These are phyloP conservation scores for Tardiomyces blankii DNA, from an alignment of 1,139 yeast genomes.

Conservation along the genomic window DNA sequence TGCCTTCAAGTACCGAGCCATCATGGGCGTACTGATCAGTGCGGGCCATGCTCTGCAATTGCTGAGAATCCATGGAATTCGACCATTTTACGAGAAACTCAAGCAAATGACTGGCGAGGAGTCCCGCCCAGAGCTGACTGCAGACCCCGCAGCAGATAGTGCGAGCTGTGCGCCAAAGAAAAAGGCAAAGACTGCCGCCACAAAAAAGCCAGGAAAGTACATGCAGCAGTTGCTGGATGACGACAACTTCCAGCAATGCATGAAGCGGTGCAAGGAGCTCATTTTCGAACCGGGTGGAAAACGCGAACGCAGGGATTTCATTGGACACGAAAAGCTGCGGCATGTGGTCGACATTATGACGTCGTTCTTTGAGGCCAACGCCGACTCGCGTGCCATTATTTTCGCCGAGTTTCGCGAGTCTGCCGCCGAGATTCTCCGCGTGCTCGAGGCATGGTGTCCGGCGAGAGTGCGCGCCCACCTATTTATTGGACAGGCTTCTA, in stretches of 20 bases:
- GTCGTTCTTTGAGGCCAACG: slow-evolving; percentile 36
- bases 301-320: slow-evolving; percentile 27
- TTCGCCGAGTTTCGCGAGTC: slow-evolving; percentile 86
- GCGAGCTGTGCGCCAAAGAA: slow-evolving; percentile 28
- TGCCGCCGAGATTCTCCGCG: slow-evolving; percentile 73
- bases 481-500: slow-evolving; percentile 68
- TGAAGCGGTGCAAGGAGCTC: slow-evolving; percentile 35
- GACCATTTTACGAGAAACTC: slow-evolving; percentile 52
- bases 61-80: slow-evolving; percentile 70
- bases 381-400: slow-evolving; percentile 63
- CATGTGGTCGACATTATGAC: slow-evolving; percentile 46
- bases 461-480: slow-evolving; percentile 56
- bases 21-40: slow-evolving; percentile 45
- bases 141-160: neutral
- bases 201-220: slow-evolving; percentile 18
- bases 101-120: slow-evolving; percentile 3
- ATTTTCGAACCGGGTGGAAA: slow-evolving; percentile 17
- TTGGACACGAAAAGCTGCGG: slow-evolving; percentile 72
- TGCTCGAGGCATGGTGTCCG: slow-evolving; percentile 39
- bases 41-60: slow-evolving; percentile 49
- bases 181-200: slow-evolving; percentile 8
- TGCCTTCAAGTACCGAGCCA: slow-evolving; percentile 18
- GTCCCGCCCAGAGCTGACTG: neutral
- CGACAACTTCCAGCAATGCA: slow-evolving; percentile 35
- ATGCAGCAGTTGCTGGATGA: slow-evolving; percentile 37